Conservation (phyloP, 768 basidiomycete genomes). For the Leccinum imitatum region DNA sequence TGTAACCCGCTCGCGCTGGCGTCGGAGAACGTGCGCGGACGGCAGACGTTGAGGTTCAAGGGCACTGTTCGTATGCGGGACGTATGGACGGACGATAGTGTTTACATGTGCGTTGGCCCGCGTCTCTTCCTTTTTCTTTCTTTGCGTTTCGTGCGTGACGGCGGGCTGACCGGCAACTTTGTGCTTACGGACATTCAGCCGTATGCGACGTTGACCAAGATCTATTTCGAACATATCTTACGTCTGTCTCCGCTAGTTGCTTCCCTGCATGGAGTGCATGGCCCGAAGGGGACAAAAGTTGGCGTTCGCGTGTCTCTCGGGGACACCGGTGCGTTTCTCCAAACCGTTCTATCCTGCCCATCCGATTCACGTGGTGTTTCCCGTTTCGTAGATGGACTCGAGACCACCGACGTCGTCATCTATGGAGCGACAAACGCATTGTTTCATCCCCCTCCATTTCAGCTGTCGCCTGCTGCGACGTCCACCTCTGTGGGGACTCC, state of each 20-base stretch:
- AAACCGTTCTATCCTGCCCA: neutral
- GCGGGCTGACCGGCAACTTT: neutral
- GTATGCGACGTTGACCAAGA: conserved; percentile 52
- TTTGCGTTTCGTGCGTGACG: neutral
- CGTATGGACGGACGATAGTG: conserved; percentile 56
- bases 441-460: conserved; percentile 9
- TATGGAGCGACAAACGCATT: conserved; percentile 38
- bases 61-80: conserved; percentile 53
- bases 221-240: conserved; percentile 72
- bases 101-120: conserved; percentile 27
- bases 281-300: conserved; percentile 40
- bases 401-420: conserved; percentile 65
- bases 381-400: conserved; percentile 54
- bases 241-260: conserved; percentile 45
- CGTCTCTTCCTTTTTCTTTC: neutral
- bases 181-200: conserved; percentile 66
- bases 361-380: neutral
- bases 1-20: conserved; percentile 70
- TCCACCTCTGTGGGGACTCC: conserved; percentile 27
- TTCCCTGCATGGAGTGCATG: conserved; percentile 21
- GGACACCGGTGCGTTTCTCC: conserved; percentile 49
- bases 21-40: conserved; percentile 77
- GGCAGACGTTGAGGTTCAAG: conserved; percentile 59
- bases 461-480: conserved; percentile 11
- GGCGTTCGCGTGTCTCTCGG: conserved; percentile 72